Percentiles rank a stretch among this genome's conserved stretches.
phyloP scores from a whole-genome alignment of 2,329 filamentous ascomycete genomes.

The Colletotrichum nymphaeae region DNA sequence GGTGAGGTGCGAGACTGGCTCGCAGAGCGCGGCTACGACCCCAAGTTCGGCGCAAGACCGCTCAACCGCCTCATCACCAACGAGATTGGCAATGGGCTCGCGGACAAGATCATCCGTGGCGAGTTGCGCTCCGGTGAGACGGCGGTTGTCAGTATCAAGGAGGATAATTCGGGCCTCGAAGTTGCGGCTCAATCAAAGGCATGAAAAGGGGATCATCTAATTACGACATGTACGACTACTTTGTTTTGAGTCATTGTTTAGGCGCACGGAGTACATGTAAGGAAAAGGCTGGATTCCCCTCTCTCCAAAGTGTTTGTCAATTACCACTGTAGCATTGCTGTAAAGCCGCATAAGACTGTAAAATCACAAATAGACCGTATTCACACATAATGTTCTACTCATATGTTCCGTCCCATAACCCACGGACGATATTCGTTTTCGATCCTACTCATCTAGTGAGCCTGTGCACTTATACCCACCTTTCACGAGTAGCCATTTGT shows the following conservation, averaged over 20 bases:
- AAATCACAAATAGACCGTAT: neutral
- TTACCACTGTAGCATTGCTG: neutral
- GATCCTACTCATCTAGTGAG: neutral
- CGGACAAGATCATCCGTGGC: constrained; percentile 92
- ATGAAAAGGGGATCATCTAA: neutral
- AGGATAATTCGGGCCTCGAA: constrained; percentile 68
- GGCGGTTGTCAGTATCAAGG: constrained; percentile 76
- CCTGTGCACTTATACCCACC: neutral
- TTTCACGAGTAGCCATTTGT: constrained; percentile 18
- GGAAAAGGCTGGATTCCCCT: neutral
- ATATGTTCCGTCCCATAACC: neutral
- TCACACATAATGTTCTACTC: neutral
- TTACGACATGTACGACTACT: constrained; percentile 7
- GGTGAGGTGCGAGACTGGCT: constrained; percentile 85
- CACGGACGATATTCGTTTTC: neutral
- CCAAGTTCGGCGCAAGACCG: constrained; percentile 89
- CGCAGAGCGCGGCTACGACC: constrained; percentile 89
- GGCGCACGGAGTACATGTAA: neutral
- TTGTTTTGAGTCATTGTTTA: neutral
- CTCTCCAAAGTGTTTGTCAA: neutral
- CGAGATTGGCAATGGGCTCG: constrained; percentile 88
- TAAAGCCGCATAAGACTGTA: neutral
- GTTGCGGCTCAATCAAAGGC: constrained; percentile 47
- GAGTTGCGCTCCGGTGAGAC: constrained; percentile 80
- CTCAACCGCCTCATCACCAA: constrained; percentile 91